Percentiles rank a stretch among this genome's conserved stretches.
These are phyloP conservation scores for Malassezia obtusa DNA, from an alignment of 1,284 basidiomycete species.

Conservation along the genomic window DNA sequence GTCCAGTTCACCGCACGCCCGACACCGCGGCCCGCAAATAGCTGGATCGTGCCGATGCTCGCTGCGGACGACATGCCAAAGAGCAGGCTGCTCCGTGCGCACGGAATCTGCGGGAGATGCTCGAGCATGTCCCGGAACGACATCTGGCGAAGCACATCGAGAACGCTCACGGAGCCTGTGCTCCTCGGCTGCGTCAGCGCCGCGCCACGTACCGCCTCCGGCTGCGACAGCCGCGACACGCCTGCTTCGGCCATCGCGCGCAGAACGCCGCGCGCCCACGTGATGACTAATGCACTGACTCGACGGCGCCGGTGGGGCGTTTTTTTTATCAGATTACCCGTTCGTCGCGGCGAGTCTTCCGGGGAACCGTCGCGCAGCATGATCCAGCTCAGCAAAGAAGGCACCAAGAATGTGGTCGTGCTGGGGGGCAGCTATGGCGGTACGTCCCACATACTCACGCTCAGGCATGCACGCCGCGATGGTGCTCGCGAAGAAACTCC, in stretches of 20 bases:
- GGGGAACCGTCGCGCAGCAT: neutral
- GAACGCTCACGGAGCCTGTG: neutral
- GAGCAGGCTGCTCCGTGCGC: slow-evolving; percentile 13
- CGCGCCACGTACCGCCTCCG: neutral
- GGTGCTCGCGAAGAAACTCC: slow-evolving; percentile 48
- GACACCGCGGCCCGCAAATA: neutral
- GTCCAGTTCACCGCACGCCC: slow-evolving; percentile 11
- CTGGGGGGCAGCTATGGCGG: slow-evolving; percentile 47
- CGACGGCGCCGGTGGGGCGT: neutral
- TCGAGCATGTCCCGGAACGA: neutral
- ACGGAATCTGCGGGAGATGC: slow-evolving; percentile 11
- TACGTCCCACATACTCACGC: slow-evolving; percentile 7
- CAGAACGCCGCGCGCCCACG: neutral
- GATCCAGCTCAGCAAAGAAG: neutral
- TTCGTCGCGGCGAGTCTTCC: too few species aligned
- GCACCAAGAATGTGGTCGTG: slow-evolving; percentile 44
- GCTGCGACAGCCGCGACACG: slow-evolving; percentile 1
- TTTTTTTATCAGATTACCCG: slow-evolving; percentile 10
- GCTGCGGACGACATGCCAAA: slow-evolving; percentile 13
- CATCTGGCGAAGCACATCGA: neutral
- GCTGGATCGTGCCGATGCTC: slow-evolving; percentile 11
- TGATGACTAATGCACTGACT: neutral
- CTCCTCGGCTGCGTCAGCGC: neutral
- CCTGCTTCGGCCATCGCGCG: neutral
- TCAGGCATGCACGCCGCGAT: slow-evolving; percentile 44